Base-by-base conservation (phyloP, 129 eudicot genomes). In the Oenanthe sinensis region DNA sequence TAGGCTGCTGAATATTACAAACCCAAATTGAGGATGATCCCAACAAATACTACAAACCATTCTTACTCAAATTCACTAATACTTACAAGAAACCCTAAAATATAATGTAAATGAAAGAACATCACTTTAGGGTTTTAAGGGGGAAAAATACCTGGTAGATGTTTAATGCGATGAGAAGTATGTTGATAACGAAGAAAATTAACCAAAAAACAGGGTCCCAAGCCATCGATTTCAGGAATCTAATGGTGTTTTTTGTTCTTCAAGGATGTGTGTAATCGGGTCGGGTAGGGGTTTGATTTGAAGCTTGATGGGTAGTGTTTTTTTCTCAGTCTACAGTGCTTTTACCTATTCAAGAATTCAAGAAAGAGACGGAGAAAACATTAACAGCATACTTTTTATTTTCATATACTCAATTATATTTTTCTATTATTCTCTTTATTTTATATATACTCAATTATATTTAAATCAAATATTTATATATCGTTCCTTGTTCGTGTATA, bases 151-250 rank as follows among this genome's bases (percentile, higher is more conserved):
- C 94, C 90, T 87, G 91, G 71, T 90, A 90, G 63, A 90, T 85
- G 81, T 85, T 90, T 63, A 83, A 76, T 69, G 87, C 91, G 75
- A 90, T 80, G 42, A 90, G 87, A 73, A 79, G 76, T 22, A 90
- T 76, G 83, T 84, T 85, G 76, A 85, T 82, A 40, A 84, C 20
- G 71, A 88, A 78, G 76, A 85, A 87, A 69, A 85, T 78, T 75
- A 85, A 9, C 94, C 94, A 87, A 16, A 78, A 77, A 42, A 87
- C 76, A 44, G 83, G 81, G 73, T 83, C 85, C 94, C 91, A 90
- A 69, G 81, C 85, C 91, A 90, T 89, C 9, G 33, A 60, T 60
- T 58, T 24, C 11, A n/a, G 68, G 13, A 24, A 60, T 60, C 68
- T 9, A 24, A 10, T n/a, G 16, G 33, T 9, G 3, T n/a, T 5